Conservation (phyloP, 108 stramenopile genomes). For the Skeletonema potamos region DNA sequence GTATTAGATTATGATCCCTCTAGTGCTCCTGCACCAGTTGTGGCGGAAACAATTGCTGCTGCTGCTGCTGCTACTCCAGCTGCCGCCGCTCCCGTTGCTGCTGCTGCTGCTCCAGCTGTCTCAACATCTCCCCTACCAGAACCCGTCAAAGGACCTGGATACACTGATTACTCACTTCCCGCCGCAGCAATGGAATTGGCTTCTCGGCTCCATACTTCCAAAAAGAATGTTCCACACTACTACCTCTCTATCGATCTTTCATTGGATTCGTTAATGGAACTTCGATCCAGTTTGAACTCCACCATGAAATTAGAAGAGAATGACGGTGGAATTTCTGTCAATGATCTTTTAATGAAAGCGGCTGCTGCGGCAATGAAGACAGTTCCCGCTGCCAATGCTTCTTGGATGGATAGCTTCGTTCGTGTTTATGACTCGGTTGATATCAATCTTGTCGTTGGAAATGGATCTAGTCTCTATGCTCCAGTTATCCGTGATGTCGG, state of each 20-base stretch:
- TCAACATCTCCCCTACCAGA: conserved; percentile 28
- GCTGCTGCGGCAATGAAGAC: conserved; percentile 81
- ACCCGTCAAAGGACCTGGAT: conserved; percentile 38
- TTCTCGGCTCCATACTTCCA: conserved; percentile 73
- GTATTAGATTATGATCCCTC: conserved; percentile 78
- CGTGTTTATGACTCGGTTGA: conserved; percentile 89
- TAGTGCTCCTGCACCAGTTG: conserved; percentile 44
- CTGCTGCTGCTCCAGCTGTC: conserved; percentile 20
- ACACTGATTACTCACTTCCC: conserved; percentile 56
- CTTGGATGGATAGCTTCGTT: conserved; percentile 85
- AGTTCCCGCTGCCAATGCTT: conserved; percentile 92
- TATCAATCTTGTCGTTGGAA: conserved; percentile 91
- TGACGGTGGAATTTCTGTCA: conserved; percentile 78
- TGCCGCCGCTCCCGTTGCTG: conserved; percentile 29
- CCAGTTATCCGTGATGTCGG: conserved; percentile 89
- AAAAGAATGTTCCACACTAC: conserved; percentile 95
- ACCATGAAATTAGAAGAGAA: conserved; percentile 50
- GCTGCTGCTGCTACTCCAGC: conserved; percentile 33
- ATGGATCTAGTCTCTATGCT: conserved; percentile 79
- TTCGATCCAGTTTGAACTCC: conserved; percentile 81
- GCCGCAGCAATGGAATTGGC: conserved; percentile 80
- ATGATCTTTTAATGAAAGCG: conserved; percentile 94
- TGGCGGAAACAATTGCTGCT: conserved; percentile 10
- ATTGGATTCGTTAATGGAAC: conserved; percentile 76
- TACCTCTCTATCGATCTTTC: conserved; percentile 94